phyloP scores from a whole-genome alignment of 768 basidiomycete species.

The Termitomyces sp. region DNA sequence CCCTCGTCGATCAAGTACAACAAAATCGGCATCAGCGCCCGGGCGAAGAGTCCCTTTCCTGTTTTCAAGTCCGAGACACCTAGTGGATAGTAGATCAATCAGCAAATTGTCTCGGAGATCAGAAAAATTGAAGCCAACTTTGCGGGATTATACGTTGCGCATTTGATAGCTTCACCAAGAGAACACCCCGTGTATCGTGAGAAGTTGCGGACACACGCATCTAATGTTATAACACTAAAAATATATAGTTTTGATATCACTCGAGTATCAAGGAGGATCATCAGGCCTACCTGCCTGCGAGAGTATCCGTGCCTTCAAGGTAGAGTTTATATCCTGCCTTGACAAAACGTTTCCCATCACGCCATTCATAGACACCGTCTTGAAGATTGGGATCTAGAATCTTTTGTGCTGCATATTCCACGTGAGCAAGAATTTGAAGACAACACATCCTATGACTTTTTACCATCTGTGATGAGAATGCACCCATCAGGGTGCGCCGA shows the following conservation, averaged over 20 bases:
- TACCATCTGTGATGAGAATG: slow-evolving; percentile 87
- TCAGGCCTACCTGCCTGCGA: slow-evolving; percentile 72
- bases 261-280: neutral
- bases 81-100: slow-evolving; percentile 17
- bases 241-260: neutral
- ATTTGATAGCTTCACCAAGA: slow-evolving; percentile 77
- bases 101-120: neutral
- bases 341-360: slow-evolving; percentile 73
- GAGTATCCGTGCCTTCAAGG: slow-evolving; percentile 79
- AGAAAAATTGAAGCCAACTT: slow-evolving; percentile 34
- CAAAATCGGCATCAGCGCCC: slow-evolving; percentile 85
- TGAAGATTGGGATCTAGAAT: slow-evolving; percentile 79
- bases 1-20: slow-evolving; percentile 66
- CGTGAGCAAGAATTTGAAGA: neutral
- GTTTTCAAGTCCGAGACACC: slow-evolving; percentile 73
- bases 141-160: slow-evolving; percentile 83
- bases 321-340: slow-evolving; percentile 80
- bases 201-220: slow-evolving; percentile 84
- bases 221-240: slow-evolving; percentile 69
- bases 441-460: slow-evolving; percentile 6
- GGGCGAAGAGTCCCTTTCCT: slow-evolving; percentile 76
- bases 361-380: slow-evolving; percentile 86
- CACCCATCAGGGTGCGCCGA: slow-evolving; percentile 79
- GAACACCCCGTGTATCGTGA: slow-evolving; percentile 79
- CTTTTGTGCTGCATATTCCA: slow-evolving; percentile 58